phyloP scores from a whole-genome alignment of 768 basidiomycete species.

The Pisolithus tinctorius region DNA sequence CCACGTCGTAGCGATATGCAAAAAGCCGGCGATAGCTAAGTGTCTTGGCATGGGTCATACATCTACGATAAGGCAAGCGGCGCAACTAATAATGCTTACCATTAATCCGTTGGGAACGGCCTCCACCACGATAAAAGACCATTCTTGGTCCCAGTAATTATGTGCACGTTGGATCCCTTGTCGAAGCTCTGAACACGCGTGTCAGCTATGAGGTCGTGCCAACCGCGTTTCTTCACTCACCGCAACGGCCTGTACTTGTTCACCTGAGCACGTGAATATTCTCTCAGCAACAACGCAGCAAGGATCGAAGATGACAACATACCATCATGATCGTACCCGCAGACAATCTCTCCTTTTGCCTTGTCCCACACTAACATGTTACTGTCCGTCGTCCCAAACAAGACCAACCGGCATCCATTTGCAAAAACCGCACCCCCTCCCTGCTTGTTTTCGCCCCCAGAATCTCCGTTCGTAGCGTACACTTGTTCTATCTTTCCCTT shows the following conservation, averaged over 20 bases:
- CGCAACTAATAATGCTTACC: conserved; percentile 19
- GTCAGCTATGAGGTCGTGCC: conserved; percentile 21
- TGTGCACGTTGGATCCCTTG: conserved; percentile 30
- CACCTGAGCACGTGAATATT: conserved; percentile 16
- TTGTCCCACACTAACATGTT: conserved; percentile 60
- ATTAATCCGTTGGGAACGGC: conserved; percentile 22
- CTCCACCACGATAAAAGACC: conserved; percentile 57
- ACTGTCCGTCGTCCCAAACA: conserved; percentile 50
- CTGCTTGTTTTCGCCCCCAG: conserved; percentile 22
- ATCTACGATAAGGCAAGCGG: conserved; percentile 1
- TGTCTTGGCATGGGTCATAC: conserved; percentile 12
- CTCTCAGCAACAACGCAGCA: conserved; percentile 5
- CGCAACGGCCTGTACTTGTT: conserved; percentile 27
- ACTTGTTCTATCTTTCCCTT: conserved; percentile 48
- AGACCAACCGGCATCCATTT: conserved; percentile 42
- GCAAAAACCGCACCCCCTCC: conserved; percentile 49
- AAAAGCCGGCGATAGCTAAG: conserved; percentile 16
- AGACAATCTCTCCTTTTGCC: conserved; percentile 44
- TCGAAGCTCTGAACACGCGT: conserved; percentile 37
- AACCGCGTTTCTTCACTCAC: conserved; percentile 15
- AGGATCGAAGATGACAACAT: conserved; percentile 10
- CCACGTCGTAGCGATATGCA: conserved; percentile 28
- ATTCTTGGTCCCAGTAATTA: conserved; percentile 51
- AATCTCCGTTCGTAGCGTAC: conserved; percentile 37
- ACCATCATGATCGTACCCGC: conserved; percentile 61